These are phyloP conservation scores for Ilex paraguariensis DNA, from an alignment of 305 asterid species.

Conservation along the genomic window DNA sequence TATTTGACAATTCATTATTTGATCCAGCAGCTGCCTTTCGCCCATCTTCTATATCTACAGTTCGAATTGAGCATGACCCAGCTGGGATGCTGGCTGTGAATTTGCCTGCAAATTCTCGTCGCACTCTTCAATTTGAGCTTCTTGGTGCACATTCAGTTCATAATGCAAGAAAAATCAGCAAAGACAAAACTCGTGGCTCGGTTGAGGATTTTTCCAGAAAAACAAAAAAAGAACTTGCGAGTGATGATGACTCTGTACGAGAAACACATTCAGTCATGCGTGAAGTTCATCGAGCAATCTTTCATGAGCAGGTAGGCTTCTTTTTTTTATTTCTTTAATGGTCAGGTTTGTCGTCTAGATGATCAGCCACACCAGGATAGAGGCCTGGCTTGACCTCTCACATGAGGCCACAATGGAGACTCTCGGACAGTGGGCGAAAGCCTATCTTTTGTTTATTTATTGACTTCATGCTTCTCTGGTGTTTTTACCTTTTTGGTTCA, in stretches of 20 bases:
- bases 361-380: too few species aligned
- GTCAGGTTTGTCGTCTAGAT: too few species aligned
- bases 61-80: conserved; percentile 80
- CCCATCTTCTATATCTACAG: conserved; percentile 71
- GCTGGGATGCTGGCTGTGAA: conserved; percentile 97
- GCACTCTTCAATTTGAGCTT: conserved; percentile 78
- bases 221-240: conserved; percentile 35
- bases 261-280: conserved; percentile 66
- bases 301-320: conserved; percentile 69
- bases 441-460: too few species aligned
- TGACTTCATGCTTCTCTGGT: neutral
- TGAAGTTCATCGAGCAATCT: conserved; percentile 75
- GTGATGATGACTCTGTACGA: conserved; percentile 65
- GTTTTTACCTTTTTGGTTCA: conserved; percentile 6
- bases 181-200: conserved; percentile 15
- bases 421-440: too few species aligned
- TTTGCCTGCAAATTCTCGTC: conserved; percentile 68
- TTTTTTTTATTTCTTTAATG: neutral
- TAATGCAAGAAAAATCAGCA: conserved; percentile 28
- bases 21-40: conserved; percentile 69
- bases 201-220: conserved; percentile 36
- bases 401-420: neutral
- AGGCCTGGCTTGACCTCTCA: too few species aligned
- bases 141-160: conserved; percentile 45
- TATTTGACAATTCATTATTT: conserved; percentile 72